Conservation (phyloP, 2,329 filamentous ascomycete genomes). For the Achaetomium macrosporum region DNA sequence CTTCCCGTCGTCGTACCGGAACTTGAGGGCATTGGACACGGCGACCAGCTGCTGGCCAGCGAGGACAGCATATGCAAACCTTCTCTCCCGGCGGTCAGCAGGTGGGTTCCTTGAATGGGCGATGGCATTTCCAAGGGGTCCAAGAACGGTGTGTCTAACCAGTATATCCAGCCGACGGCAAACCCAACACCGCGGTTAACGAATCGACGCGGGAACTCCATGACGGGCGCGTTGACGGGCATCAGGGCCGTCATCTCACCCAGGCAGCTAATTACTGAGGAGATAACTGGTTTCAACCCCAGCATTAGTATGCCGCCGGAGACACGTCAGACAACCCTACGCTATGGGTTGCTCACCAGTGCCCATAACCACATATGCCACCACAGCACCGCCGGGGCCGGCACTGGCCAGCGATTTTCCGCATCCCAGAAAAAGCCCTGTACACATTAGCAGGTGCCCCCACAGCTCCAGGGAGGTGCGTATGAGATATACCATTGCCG, state of each 20-base stretch:
- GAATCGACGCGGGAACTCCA: constrained; percentile 35
- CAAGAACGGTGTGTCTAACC: constrained; percentile 22
- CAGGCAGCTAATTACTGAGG: constrained; percentile 37
- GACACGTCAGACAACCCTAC: not conserved
- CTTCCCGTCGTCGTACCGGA: constrained; percentile 33
- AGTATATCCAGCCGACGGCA: constrained; percentile 36
- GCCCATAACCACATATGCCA: constrained; percentile 38
- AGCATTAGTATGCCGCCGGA: not conserved
- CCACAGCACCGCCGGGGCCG: constrained; percentile 36
- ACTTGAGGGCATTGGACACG: constrained; percentile 31
- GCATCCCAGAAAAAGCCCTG: constrained; percentile 36
- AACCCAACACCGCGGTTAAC: constrained; percentile 34
- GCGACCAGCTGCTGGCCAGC: constrained; percentile 34
- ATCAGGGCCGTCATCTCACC: constrained; percentile 37
- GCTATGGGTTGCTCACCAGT: constrained; percentile 18
- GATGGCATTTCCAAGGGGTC: too few species aligned
- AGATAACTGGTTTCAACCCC: constrained; percentile 30
- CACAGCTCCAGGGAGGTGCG: not conserved
- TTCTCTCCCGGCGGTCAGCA: constrained; percentile 8
- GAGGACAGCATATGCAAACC: constrained; percentile 35
- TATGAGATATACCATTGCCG: constrained; percentile 32
- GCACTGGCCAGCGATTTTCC: constrained; percentile 35
- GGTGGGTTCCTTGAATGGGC: too few species aligned
- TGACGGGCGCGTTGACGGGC: constrained; percentile 36
- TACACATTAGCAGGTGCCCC: not conserved